Evolutionary conservation across 2,329 filamentous ascomycete genomes (phyloP).

Genomic region (Blastomyces parvus): DNA sequence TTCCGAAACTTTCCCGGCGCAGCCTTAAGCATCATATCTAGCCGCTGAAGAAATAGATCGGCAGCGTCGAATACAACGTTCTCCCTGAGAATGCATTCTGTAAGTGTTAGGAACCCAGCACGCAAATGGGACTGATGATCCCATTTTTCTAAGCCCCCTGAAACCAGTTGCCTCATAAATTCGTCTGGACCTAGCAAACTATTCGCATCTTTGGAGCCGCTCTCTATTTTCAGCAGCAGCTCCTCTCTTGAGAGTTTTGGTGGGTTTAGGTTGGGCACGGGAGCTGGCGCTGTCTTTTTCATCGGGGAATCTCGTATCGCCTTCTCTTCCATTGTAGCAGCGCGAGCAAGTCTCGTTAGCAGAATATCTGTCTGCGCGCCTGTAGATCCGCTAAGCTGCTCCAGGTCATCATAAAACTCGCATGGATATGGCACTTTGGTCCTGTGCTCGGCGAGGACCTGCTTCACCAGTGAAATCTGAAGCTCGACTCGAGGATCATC

Average conservation of each 20-base stretch:
- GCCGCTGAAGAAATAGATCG: slow-evolving; percentile 2
- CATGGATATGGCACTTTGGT: slow-evolving; percentile 1
- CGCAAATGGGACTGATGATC: slow-evolving; percentile 6
- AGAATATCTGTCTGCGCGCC: slow-evolving; percentile 9
- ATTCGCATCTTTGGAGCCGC: not conserved
- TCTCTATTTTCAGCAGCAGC: not conserved
- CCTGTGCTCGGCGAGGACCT: not conserved
- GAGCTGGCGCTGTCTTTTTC: not conserved
- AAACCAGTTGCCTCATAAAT: slow-evolving; percentile 4
- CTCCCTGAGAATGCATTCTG: not conserved
- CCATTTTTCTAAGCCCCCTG: not conserved
- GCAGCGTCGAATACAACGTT: slow-evolving; percentile 5
- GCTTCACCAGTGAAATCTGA: not conserved
- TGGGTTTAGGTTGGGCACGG: not conserved
- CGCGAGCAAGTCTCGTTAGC: slow-evolving; percentile 1
- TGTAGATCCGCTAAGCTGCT: slow-evolving; percentile 7
- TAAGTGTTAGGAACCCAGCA: slow-evolving; percentile 4
- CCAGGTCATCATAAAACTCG: slow-evolving; percentile 11
- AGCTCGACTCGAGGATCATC: not conserved
- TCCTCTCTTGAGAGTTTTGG: not conserved
- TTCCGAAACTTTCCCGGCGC: slow-evolving; percentile 2
- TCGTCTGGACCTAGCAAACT: not conserved
- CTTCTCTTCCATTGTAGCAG: not conserved
- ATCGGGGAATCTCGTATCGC: not conserved
- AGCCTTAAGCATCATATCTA: slow-evolving; percentile 7